Conservation (phyloP, 805 yeast species). For the Ogataea sp. region DNA sequence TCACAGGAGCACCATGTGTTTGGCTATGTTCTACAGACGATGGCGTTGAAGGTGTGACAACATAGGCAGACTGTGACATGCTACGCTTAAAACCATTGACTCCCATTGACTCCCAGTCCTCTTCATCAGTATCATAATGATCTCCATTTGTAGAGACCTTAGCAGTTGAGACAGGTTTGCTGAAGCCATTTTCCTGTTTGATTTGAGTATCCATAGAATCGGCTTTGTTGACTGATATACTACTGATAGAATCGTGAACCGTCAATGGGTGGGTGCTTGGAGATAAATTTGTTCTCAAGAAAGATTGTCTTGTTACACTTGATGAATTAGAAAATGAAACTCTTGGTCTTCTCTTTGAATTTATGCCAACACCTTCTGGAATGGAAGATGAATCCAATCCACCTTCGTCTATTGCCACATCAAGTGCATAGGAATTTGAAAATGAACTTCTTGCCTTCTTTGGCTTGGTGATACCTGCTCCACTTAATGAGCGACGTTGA, state of each 20-base stretch:
- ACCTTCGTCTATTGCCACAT: neutral
- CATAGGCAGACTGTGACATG: conserved; percentile 13
- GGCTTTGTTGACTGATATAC: conserved; percentile 11
- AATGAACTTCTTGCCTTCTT: conserved; percentile 25
- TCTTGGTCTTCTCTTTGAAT: conserved; percentile 20
- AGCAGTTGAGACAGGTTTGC: too few species aligned
- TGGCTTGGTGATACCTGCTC: conserved; percentile 26
- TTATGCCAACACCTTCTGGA: conserved; percentile 14
- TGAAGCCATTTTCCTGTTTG: neutral
- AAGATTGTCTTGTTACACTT: conserved; percentile 30
- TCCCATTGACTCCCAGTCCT: conserved; percentile 92
- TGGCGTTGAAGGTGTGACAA: conserved; percentile 14
- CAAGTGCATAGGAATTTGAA: conserved; percentile 5
- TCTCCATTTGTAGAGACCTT: too few species aligned
- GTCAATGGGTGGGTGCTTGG: conserved; percentile 19
- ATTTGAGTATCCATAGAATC: conserved; percentile 17
- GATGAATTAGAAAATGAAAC: conserved; percentile 28
- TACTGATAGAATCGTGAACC: conserved; percentile 20
- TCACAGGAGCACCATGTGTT: conserved; percentile 3
- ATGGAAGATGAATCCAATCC: conserved; percentile 16
- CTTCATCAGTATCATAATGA: conserved; percentile 82
- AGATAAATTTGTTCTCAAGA: conserved; percentile 25
- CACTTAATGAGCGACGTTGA: conserved; percentile 19
- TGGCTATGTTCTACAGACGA: neutral
- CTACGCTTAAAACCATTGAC: conserved; percentile 47